Evolutionary conservation across 1,284 basidiomycete genomes (phyloP).

Genomic region (Rhodotorula mucilaginosa): DNA sequence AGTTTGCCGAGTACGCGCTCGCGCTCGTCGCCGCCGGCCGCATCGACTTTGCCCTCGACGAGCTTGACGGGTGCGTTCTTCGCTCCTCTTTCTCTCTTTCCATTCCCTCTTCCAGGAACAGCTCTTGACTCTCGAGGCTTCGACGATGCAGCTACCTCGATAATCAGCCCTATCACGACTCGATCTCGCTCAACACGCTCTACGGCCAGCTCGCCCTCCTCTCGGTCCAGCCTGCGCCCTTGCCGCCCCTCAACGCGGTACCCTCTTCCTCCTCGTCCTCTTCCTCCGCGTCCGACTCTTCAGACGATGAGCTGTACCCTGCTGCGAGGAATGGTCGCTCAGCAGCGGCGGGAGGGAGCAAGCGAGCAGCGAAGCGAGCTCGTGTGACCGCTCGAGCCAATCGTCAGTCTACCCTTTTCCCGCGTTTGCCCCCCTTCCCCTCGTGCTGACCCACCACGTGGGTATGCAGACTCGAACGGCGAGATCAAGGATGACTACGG

Average conservation of each 20-base stretch:
- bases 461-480: no score
- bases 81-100: slow-evolving; percentile 3
- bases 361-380: neutral
- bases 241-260: neutral
- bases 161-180: slow-evolving; percentile 40
- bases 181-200: slow-evolving; percentile 36
- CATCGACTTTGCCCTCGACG: slow-evolving; percentile 32
- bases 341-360: neutral
- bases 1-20: slow-evolving; percentile 35
- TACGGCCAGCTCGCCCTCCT: slow-evolving; percentile 34
- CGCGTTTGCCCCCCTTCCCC: no score
- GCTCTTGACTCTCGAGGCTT: neutral
- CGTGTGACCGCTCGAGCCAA: no score
- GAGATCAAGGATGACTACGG: slow-evolving; percentile 4
- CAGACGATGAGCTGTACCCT: neutral
- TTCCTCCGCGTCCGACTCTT: neutral
- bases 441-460: neutral
- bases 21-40: slow-evolving; percentile 29
- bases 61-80: slow-evolving; percentile 30
- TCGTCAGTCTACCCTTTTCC: slow-evolving; percentile 1
- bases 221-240: slow-evolving; percentile 25
- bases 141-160: slow-evolving; percentile 25
- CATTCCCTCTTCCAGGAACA: no score
- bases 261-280: slow-evolving; percentile 5
- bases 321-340: neutral